Base-by-base conservation (phyloP, 768 basidiomycete species). In the Xerocomellus intermedius region DNA sequence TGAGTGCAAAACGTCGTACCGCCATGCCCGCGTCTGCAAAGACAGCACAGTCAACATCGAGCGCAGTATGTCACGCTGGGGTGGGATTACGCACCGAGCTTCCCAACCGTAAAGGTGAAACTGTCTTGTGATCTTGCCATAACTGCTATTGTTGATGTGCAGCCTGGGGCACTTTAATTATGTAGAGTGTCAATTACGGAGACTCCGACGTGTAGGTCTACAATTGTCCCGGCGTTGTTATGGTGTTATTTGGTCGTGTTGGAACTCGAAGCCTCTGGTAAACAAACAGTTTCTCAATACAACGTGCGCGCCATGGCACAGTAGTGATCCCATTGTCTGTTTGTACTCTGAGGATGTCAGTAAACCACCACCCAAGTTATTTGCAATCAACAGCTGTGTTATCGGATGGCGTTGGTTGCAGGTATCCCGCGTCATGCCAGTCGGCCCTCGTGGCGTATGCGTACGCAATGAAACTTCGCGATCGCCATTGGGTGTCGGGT, bases 11-110 rank as follows among this genome's bases (percentile, higher is more conserved):
- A 42, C 21, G 44, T 61, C 76, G 65, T 76, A 94, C 94, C 70
- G 94, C 93, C 93, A 94, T 94, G 62, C 91, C 92, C 55, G 92
- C 92, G 78, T 94, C 92, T 94, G 67, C n/a, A n/a, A 32, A 44
- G 14, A 30, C 14, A 45, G 36, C 8, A 50, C 39, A 21, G 55
- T 62, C 37, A 62, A 48, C 42, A 52, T 56, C 22, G 30, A 56
- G 28, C 38, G 57, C 53, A 52, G 48, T 22, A 39, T 28, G 17
- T 28, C 39, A 41, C 49, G 30, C 39, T 17, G 36, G 36, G 41
- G n/a, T 22, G n/a, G 12, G 14, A 36, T 1, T 5, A 75, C 85
- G 61, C 69, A 92, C 94, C 94, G 45, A 97, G 87, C 77, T 98
- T 98, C 51, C 94, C 94, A 10, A 98, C 91, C 0, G 94, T 97